phyloP scores from a whole-genome alignment of 2,329 filamentous ascomycete genomes.

The Domatiomyces catenatus region DNA sequence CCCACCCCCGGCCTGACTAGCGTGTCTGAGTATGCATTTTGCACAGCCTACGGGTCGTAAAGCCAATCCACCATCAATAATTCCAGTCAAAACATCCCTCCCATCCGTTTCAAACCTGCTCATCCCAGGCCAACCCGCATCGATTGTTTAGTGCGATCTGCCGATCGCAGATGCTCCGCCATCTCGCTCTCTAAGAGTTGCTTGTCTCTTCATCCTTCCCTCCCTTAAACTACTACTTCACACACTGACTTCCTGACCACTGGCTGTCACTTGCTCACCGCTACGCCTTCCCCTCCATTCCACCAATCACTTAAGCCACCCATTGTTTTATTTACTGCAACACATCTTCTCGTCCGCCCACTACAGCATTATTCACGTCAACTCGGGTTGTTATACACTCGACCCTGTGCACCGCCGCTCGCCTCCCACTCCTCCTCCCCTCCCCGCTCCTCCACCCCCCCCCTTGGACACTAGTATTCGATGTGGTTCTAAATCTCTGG shows the following conservation, averaged over 20 bases:
- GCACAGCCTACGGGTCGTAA: neutral
- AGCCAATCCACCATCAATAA: neutral
- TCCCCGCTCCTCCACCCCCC: too few relatives aligned
- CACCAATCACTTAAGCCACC: neutral
- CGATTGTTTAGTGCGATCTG: conserved; percentile 13
- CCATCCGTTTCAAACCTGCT: neutral
- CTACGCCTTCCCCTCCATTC: neutral
- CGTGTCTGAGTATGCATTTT: neutral
- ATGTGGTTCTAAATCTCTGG: neutral
- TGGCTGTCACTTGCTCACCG: neutral
- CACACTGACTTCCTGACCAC: neutral
- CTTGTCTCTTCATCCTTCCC: conserved; percentile 14
- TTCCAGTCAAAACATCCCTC: neutral
- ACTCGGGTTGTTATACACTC: neutral
- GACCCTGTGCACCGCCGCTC: neutral
- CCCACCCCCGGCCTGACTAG: neutral
- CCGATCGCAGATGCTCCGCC: conserved; percentile 17
- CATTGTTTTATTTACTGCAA: neutral
- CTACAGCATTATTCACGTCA: neutral
- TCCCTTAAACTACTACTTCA: conserved; percentile 2
- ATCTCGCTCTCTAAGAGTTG: conserved; percentile 17
- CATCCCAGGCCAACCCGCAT: neutral
- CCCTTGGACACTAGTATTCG: neutral
- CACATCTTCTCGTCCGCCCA: neutral
- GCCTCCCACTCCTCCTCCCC: too few relatives aligned